phyloP scores from a whole-genome alignment of 2,329 filamentous ascomycete genomes.

The Zopfia rhizophila region DNA sequence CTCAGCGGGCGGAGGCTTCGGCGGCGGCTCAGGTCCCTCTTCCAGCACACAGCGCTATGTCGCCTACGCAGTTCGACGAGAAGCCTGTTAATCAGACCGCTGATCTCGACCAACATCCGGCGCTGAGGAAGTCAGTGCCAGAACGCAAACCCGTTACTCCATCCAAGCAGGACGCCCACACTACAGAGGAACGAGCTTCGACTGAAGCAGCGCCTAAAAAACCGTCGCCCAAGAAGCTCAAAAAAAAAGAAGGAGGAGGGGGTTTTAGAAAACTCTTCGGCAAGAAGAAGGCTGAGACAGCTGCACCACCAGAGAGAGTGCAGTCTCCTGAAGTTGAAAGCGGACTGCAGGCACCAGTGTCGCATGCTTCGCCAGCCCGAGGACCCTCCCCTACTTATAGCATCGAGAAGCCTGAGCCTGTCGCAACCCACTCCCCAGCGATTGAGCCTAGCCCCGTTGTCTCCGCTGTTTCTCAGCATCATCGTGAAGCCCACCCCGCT shows the following conservation, averaged over 20 bases:
- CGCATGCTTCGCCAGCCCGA: conserved; percentile 23
- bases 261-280: conserved; percentile 54
- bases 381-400: conserved; percentile 38
- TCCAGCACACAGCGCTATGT: conserved; percentile 27
- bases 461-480: conserved; percentile 30
- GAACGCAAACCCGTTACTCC: conserved; percentile 38
- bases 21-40: conserved; percentile 49
- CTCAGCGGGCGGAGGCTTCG: conserved; percentile 35
- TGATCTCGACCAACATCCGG: conserved; percentile 54
- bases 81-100: conserved; percentile 34
- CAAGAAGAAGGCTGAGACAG: conserved; percentile 47
- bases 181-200: conserved; percentile 32
- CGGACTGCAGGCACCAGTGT: conserved; percentile 7
- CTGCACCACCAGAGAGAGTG: conserved; percentile 22
- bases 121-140: conserved; percentile 48
- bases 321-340: conserved; percentile 1
- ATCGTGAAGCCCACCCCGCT: conserved; percentile 58
- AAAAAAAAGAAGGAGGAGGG: conserved; percentile 48
- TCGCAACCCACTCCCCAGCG: conserved; percentile 31
- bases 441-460: conserved; percentile 38
- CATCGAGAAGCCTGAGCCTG: conserved; percentile 31
- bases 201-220: conserved; percentile 37
- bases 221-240: conserved; percentile 46
- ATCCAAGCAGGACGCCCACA: conserved; percentile 22
- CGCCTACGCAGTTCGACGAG: conserved; percentile 31